A percentile compares a stretch with the other conserved stretches of the same genome.
Evolutionary conservation across 192 early-diverging fungal species (phyloP).

Genomic region (Dissophora ornata): DNA sequence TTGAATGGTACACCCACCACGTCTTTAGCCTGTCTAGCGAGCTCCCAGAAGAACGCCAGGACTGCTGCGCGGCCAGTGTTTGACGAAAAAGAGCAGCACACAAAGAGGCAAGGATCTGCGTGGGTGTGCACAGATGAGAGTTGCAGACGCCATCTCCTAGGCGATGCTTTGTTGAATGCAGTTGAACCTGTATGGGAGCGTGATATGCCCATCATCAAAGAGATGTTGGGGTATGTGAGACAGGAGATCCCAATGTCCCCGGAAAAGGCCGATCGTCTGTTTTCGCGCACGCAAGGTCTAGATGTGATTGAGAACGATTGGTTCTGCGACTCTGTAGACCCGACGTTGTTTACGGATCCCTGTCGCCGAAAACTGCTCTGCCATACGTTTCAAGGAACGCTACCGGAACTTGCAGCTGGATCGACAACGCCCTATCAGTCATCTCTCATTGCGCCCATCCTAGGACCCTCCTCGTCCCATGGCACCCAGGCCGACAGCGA

Average conservation of each 20-base stretch:
- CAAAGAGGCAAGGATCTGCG: constrained; percentile 26
- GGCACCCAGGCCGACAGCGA: constrained; percentile 7
- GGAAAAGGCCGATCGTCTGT: constrained; percentile 17
- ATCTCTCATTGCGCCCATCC: constrained; percentile 32
- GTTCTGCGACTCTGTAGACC: constrained; percentile 15
- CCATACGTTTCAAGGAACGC: constrained; percentile 48
- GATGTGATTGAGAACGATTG: constrained; percentile 38
- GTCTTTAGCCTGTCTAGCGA: constrained; percentile 16
- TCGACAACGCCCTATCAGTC: constrained; percentile 29
- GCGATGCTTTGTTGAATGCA: constrained; percentile 36
- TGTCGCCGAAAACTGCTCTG: constrained; percentile 22
- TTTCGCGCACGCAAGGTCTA: constrained; percentile 15
- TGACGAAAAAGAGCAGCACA: constrained; percentile 33
- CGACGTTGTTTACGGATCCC: constrained; percentile 9
- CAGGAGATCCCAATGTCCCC: constrained; percentile 10
- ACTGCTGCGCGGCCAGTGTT: constrained; percentile 14
- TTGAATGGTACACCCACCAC: constrained; percentile 16
- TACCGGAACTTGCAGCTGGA: constrained; percentile 14
- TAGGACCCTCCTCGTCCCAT: constrained; percentile 24
- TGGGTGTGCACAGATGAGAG: constrained; percentile 53
- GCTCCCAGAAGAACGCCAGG: constrained; percentile 28
- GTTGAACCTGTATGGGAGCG: constrained; percentile 38
- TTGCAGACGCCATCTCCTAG: constrained; percentile 40
- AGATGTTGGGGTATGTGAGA: constrained; percentile 46
- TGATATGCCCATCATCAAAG: constrained; percentile 37